A percentile compares a stretch with the other conserved stretches of the same genome.
Evolutionary conservation across 2,329 filamentous ascomycete genomes (phyloP).

Genomic region (Talaromyces sp.): DNA sequence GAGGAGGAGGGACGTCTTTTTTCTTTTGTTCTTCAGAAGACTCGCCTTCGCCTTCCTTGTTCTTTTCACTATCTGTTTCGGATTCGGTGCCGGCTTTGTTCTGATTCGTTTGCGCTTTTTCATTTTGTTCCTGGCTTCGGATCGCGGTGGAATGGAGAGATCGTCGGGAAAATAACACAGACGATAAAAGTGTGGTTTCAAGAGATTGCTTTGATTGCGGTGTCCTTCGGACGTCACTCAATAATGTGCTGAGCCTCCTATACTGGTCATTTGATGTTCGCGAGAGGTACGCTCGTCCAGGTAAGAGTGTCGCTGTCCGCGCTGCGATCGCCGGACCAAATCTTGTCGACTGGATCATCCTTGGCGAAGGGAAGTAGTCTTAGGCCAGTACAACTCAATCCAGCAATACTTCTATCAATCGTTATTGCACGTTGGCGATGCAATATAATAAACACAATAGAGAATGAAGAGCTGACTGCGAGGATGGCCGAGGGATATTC

Average conservation of each 20-base stretch:
- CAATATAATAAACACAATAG: slow-evolving; percentile 16
- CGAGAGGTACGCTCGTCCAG: slow-evolving; percentile 32
- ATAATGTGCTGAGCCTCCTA: slow-evolving; percentile 31
- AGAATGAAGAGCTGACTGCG: slow-evolving; percentile 26
- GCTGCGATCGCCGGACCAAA: slow-evolving; percentile 33
- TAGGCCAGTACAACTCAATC: background rate
- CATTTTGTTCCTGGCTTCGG: slow-evolving; percentile 34
- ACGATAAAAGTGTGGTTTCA: background rate
- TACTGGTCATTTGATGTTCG: slow-evolving; percentile 30
- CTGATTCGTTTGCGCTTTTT: slow-evolving; percentile 32
- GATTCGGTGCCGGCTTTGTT: slow-evolving; percentile 29
- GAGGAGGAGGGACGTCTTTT: slow-evolving; percentile 70
- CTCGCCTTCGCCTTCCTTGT: slow-evolving; percentile 36
- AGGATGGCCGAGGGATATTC: slow-evolving; percentile 5
- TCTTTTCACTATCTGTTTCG: slow-evolving; percentile 46
- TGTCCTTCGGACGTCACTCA: slow-evolving; percentile 33
- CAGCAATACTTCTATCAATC: background rate
- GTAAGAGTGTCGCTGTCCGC: slow-evolving; percentile 34
- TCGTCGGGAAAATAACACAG: slow-evolving; percentile 27
- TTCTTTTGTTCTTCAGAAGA: slow-evolving; percentile 54
- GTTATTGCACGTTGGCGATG: background rate
- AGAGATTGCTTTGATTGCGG: slow-evolving; percentile 38
- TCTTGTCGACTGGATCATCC: slow-evolving; percentile 40
- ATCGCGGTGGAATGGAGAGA: slow-evolving; percentile 35
- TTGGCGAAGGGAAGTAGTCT: slow-evolving; percentile 21